Base-by-base conservation (phyloP, 2,329 filamentous ascomycete species). In the Zasmidium citrigriseum region DNA sequence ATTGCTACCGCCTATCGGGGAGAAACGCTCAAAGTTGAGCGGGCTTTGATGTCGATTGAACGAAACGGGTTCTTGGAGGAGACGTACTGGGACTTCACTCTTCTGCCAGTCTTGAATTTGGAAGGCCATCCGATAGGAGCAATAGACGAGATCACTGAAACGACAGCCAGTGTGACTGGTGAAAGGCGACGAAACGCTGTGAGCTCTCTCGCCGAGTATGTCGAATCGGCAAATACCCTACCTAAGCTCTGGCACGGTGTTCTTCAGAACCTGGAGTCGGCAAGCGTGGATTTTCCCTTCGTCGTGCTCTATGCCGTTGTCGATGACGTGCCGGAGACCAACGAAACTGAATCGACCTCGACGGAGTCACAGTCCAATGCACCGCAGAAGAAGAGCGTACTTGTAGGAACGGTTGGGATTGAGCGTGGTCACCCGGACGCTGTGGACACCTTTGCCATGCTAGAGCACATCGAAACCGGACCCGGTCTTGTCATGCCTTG, bases 61-160 rank as follows among this genome's bases (percentile, higher is more conserved):
- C 60, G 70, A 14, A 59, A 68, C 23, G 69, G 66, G 11, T 65
- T 64, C 11, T 29, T 67, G 3, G 70, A 73, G 46, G 69, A 72
- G 54, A 67, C 64, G 1, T 72, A 67, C 52, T 73, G 66, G 62
- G 58, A 67, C 21, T 67, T 68, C 38, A 63, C 64, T 12, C 53
- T 71, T 10, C 53, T 71, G 1, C 71, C 71, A 1, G 59, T 72
- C 14, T 54, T 70, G 10, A 65, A 63, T 5, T 24, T 57, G 2
- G 57, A 63, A n/a, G 68, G 67, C 7, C 41, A 53, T 21, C 53
- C 46, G 0, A 54, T 63, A 18, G 69, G 68, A 3, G 50, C 64
- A 2, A 51, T 67, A 12, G 61, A 68, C 27, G 69, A 71, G 57
- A 52, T 72, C n/a, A 61, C 58, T 1, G 70, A 72, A 50, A 57